Evolutionary conservation across 139 green algal genomes (phyloP), one percentile per base, ranked within the genome.

Genomic region (Mesotaenium endlicherianum): DNA sequence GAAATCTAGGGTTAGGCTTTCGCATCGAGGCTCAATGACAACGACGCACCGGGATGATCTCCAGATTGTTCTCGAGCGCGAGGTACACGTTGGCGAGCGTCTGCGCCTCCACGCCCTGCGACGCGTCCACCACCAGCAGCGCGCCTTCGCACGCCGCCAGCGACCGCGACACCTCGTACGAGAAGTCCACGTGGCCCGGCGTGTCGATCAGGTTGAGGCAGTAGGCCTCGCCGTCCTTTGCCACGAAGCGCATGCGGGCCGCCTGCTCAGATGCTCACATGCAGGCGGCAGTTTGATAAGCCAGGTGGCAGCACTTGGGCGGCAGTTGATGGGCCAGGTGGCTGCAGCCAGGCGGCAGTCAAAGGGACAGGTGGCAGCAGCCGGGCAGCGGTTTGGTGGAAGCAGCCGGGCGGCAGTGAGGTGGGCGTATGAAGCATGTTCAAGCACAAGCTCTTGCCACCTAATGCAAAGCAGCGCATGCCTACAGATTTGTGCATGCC

Each of bases 81-180:
- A 98, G 86, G 90, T 97, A 99, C 75, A 98, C 95, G 86, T 99
- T 99, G 58, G 96, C 96, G 39, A 99, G 88, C 1, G 96, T 99
- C 89, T 99, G 96, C 1, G 96, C 96, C 90, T 99, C 96, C 53
- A 99, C 96, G 3, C 96, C 96, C 90, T 99, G 96, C 42, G 85
- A 87, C 0, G 96, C 96, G 83, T 99, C 96, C 68, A 99, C 95
- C 75, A 99, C 95, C 68, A 99, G 92, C 78, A 99, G 90, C 58
- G 94, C 96, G 30, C 96, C 96, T 90, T 99, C 96, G 86, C 96
- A 99, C 34, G 96, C 96, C 1, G 93, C 93, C 70, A 99, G 91
- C 0, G 93, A 97, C 26, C 96, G 90, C 1, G 92, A 97, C 80
- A 99, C 96, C 96, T 81, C 82, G 75, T 86, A 88, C 30, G 76